Base-by-base conservation (phyloP, 2,329 filamentous ascomycete species). In the Alternaria burnsii region DNA sequence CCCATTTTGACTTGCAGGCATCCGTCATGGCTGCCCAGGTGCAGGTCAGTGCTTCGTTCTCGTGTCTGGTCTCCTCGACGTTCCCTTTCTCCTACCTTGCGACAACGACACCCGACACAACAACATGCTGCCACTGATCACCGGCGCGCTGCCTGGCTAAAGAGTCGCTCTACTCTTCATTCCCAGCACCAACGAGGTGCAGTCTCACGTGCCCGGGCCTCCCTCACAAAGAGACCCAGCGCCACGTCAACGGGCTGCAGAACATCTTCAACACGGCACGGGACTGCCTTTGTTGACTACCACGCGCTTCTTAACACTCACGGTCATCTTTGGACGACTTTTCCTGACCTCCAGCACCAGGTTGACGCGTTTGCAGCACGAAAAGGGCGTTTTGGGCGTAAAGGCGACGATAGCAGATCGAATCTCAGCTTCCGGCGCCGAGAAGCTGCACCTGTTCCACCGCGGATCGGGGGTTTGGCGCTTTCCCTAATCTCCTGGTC, bases 221-320 rank as follows among this genome's bases (percentile, higher is more conserved):
- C 58, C 43, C 57, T 50, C 61, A 63, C 64, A 58, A 68, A 71
- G 64, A 59, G 65, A 57, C 63, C 57, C 70, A 70, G 67, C 73
- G 73, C 76, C 75, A 77, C 75, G 71, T 76, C 70, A 69, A 77
- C 72, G 63, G 69, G 59, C 61, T 55, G 59, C 61, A 61, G 50
- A 55, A 51, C 52, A 56, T 55, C 58, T 54, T 44, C 52, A 46
- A 53, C 57, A 26, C 46, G 46, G 42, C 50, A 41, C 44, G 46
- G 10, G 50, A 61, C 48, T 40, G 47, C 60, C 52, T 60, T 56
- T 56, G 54, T 51, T 52, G 30, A n/a, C 62, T 32, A 32, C 47
- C 41, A 42, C 53, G 41, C 58, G 51, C 52, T 54, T 24, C 54
- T 20, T 43, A 47, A 26, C 34, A 50, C 18, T 41, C 58, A 61